A percentile compares a stretch with the other conserved stretches of the same genome.
Evolutionary conservation across 495 filamentous ascomycete species (phyloP).

Genomic region (Lophiotrema nucula): DNA sequence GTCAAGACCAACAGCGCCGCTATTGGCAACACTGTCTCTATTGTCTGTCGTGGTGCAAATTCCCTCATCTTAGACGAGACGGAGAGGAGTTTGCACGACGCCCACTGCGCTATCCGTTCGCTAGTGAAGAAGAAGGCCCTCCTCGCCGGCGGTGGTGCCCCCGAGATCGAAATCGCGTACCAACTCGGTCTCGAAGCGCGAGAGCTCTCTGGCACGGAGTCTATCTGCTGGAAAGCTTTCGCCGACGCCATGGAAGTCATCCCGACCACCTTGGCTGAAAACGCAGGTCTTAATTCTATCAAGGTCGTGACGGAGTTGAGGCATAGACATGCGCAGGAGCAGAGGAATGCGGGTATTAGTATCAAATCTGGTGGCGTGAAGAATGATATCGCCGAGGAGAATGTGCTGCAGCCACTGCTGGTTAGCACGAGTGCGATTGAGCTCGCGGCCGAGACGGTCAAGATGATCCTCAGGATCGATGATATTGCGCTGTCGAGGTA

Average conservation of each 20-base stretch:
- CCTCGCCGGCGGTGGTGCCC: constrained; percentile 92
- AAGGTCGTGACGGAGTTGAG: constrained; percentile 97
- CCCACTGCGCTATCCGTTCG: constrained; percentile 95
- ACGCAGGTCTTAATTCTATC: constrained; percentile 94
- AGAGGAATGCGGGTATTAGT: constrained; percentile 93
- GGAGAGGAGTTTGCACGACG: constrained; percentile 92
- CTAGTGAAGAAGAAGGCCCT: constrained; percentile 98
- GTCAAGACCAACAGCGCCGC: constrained; percentile 84
- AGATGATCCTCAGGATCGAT: constrained; percentile 98
- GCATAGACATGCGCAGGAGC: constrained; percentile 87
- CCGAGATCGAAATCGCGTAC: constrained; percentile 91
- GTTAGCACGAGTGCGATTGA: constrained; percentile 97
- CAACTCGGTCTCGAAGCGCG: constrained; percentile 76
- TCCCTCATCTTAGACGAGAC: constrained; percentile 92
- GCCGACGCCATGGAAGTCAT: constrained; percentile 97
- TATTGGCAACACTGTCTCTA: constrained; percentile 83
- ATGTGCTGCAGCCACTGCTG: constrained; percentile 91
- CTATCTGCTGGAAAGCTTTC: constrained; percentile 98
- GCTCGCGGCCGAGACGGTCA: constrained; percentile 94
- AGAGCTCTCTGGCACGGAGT: constrained; percentile 81
- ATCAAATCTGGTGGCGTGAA: constrained; percentile 97
- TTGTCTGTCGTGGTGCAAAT: constrained; percentile 93
- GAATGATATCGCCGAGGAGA: constrained; percentile 91
- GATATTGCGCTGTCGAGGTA: constrained; percentile 76
- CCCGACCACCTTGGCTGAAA: constrained; percentile 94